Evolutionary conservation across 805 yeast genomes (phyloP).

Genomic region (Scheffersomyces stipitis): DNA sequence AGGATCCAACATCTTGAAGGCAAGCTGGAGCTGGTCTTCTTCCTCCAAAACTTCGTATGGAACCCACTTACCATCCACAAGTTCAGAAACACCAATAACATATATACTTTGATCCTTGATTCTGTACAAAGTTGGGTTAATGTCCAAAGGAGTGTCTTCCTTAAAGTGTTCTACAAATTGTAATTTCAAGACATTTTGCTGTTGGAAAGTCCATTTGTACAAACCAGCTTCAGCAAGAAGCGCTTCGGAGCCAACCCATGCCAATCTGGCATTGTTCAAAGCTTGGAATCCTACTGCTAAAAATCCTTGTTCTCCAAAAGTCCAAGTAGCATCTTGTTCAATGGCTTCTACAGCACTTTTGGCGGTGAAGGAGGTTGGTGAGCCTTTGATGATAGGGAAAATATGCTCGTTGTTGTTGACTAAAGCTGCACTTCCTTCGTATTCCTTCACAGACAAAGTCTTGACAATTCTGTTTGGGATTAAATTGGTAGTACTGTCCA

Average conservation of each 20-base stretch:
- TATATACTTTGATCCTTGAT: conserved; percentile 70
- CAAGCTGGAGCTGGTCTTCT: conserved; percentile 70
- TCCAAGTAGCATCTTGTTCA: conserved; percentile 60
- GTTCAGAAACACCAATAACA: conserved; percentile 49
- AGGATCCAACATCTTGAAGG: conserved; percentile 90
- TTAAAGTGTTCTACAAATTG: conserved; percentile 56
- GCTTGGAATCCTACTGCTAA: conserved; percentile 79
- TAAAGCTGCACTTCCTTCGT: conserved; percentile 64
- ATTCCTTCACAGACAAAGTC: conserved; percentile 6
- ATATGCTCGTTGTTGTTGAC: conserved; percentile 67
- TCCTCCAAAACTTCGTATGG: conserved; percentile 49
- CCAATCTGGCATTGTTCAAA: conserved; percentile 69
- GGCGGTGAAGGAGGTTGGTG: conserved; percentile 61
- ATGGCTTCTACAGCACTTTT: conserved; percentile 40
- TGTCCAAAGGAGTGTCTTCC: conserved; percentile 42
- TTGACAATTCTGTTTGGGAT: conserved; percentile 8
- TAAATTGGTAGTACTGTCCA: conserved; percentile 29
- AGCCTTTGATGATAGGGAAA: conserved; percentile 69
- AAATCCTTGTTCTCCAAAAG: conserved; percentile 76
- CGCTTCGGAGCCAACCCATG: conserved; percentile 75
- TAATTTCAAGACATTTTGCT: conserved; percentile 60
- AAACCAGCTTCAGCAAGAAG: conserved; percentile 40
- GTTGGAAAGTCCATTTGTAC: conserved; percentile 70
- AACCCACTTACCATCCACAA: conserved; percentile 57
- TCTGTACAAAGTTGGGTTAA: conserved; percentile 54